Conservation (phyloP, 192 early-diverging fungal genomes). For the Chytriomyces sp. region DNA sequence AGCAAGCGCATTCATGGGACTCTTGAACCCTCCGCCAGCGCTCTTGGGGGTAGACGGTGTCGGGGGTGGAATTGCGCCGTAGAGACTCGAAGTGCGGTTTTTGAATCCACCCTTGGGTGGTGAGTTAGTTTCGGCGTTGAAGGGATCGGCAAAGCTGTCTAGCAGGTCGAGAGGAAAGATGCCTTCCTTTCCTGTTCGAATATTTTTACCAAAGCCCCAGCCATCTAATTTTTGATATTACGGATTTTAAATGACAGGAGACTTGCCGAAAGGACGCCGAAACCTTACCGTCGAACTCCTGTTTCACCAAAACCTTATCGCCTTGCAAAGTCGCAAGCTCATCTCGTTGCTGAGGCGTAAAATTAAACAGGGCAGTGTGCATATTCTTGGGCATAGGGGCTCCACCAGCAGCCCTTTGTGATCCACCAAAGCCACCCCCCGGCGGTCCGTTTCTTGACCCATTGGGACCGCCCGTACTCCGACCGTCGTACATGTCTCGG, state of each 20-base stretch:
- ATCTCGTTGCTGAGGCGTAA: not conserved
- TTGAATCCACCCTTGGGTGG: not conserved
- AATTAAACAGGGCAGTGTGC: not conserved
- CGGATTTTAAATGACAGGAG: no score
- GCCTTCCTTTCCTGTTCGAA: not conserved
- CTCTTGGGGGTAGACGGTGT: not conserved
- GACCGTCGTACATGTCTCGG: not conserved
- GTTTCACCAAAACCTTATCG: constrained; percentile 1
- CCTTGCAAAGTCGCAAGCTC: not conserved
- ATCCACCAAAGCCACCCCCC: no score
- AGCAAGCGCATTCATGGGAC: not conserved
- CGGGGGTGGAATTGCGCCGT: constrained; percentile 13
- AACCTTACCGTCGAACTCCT: constrained; percentile 13
- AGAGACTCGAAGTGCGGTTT: constrained; percentile 3
- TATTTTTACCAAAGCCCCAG: constrained; percentile 8
- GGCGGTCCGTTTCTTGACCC: no score
- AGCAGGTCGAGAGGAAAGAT: constrained; percentile 9
- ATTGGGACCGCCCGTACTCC: not conserved
- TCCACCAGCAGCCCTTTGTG: no score
- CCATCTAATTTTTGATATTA: constrained; percentile 17
- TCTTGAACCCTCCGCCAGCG: not conserved
- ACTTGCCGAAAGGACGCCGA: no score
- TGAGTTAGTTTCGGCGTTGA: not conserved
- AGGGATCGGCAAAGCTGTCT: constrained; percentile 17
- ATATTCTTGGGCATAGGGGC: not conserved